A percentile compares a stretch with the other conserved stretches of the same genome.
phyloP scores from a whole-genome alignment of 306 rosid genomes.

The Rosa rugosa region DNA sequence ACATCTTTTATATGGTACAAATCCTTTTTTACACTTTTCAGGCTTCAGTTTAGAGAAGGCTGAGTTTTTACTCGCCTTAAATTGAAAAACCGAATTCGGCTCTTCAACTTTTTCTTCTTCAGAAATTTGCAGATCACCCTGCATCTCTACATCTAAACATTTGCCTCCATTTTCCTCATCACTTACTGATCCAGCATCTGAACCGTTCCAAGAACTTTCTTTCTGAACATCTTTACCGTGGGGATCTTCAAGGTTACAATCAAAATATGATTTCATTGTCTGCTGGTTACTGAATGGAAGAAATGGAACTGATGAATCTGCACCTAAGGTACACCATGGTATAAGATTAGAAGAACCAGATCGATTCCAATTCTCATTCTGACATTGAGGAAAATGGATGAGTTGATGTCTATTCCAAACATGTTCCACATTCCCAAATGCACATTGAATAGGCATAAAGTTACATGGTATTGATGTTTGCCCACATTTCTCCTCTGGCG shows the following conservation, averaged over 20 bases:
- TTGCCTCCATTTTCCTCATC: conserved; percentile 40
- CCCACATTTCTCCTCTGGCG: conserved; percentile 12
- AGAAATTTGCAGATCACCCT: conserved; percentile 5
- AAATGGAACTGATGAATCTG: conserved; percentile 27
- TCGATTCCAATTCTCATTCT: conserved; percentile 33
- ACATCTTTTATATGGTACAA: conserved; percentile 77
- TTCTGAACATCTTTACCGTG: conserved; percentile 38
- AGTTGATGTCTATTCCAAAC: conserved; percentile 26
- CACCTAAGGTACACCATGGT: conserved; percentile 39
- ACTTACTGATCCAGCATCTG: conserved; percentile 42
- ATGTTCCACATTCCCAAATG: conserved; percentile 9
- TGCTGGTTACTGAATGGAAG: conserved; percentile 30
- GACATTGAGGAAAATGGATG: conserved; percentile 30
- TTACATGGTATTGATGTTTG: conserved; percentile 14
- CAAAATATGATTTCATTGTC: conserved; percentile 14
- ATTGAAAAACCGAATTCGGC: conserved; percentile 14
- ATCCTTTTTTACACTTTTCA: conserved; percentile 47
- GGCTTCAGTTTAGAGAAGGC: conserved; percentile 34
- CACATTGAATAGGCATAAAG: conserved; percentile 12
- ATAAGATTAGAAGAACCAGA: conserved; percentile 30
- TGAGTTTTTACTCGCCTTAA: conserved; percentile 30
- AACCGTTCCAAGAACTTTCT: conserved; percentile 51
- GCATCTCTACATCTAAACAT: conserved; percentile 26
- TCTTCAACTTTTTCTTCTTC: conserved; percentile 1
- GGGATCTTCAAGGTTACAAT: conserved; percentile 29